phyloP scores from a whole-genome alignment of 2,329 filamentous ascomycete genomes.

The Pleurostoma richardsiae region DNA sequence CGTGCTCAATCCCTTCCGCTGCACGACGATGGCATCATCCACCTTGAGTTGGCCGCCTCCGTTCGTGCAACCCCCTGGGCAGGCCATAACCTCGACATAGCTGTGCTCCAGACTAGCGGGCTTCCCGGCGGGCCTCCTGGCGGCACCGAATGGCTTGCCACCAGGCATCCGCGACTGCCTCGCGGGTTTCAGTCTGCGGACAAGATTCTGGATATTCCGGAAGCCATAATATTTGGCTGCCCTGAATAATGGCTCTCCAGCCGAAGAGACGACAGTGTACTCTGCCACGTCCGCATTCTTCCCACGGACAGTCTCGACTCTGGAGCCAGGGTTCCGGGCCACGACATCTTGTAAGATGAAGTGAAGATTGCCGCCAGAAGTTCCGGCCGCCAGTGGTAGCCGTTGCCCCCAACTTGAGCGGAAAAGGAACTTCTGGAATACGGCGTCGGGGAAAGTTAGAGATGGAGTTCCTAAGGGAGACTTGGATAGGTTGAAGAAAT shows the following conservation, averaged over 20 bases:
- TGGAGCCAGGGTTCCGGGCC: constrained; percentile 64
- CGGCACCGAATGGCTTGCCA: constrained; percentile 55
- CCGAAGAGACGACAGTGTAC: constrained; percentile 60
- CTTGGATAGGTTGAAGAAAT: constrained; percentile 67
- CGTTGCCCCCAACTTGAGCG: constrained; percentile 38
- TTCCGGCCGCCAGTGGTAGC: constrained; percentile 57
- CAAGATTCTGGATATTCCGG: constrained; percentile 95
- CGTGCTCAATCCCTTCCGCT: constrained; percentile 37
- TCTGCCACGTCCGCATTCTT: constrained; percentile 90
- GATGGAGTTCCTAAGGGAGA: constrained; percentile 40
- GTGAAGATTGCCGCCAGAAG: constrained; percentile 84
- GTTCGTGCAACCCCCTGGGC: constrained; percentile 97
- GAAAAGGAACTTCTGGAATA: constrained; percentile 70
- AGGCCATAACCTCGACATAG: constrained; percentile 99
- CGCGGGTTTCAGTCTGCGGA: constrained; percentile 82
- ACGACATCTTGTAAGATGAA: constrained; percentile 77
- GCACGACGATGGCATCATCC: constrained; percentile 64
- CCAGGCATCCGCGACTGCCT: constrained; percentile 76
- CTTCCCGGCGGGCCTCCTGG: constrained; percentile 47
- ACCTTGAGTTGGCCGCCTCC: constrained; percentile 93
- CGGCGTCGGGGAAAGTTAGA: constrained; percentile 66
- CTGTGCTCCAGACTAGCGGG: constrained; percentile 60
- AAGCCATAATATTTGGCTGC: constrained; percentile 95
- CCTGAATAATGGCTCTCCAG: constrained; percentile 61
- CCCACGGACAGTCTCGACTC: constrained; percentile 67